Base-by-base conservation (phyloP, 441 rosid species). In the Adansonia madagascariensis region DNA sequence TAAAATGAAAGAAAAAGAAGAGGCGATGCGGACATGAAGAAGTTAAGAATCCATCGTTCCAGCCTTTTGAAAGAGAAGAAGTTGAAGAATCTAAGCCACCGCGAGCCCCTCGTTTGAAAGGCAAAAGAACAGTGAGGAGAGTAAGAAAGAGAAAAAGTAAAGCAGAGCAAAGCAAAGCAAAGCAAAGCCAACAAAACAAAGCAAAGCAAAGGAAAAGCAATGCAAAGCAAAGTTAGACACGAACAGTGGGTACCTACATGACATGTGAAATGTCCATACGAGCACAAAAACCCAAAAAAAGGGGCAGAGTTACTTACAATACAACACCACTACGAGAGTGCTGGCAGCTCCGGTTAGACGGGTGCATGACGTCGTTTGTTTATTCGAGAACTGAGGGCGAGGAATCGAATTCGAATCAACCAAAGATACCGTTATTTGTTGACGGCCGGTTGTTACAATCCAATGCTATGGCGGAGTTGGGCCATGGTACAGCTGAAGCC, bases 11-110 rank as follows among this genome's bases (percentile, higher is more conserved):
- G 8, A 46, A 18, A 67, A 67, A 15, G 59, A 22, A 27, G 61
- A 31, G 31, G 1, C 20, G 35, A n/a, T 10, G 46, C 15, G 62
- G 24, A n/a, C n/a, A 35, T 53, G 75, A 17, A 53, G 24, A 71
- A 53, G 75, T 53, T 71, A 71, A 53, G 75, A 60, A 71, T 71
- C 22, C 46, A 22, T 3, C 18, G 10, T 47, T 10, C 17, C 53
- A 46, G 35, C 31, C 12, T 3, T 14, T 66, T 47, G 71, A 43
- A 20, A 10, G 31, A 49, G 55, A 67, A 53, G 57, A 18, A 2
- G 41, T 12, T 22, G 73, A 69, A 50, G 73, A 69, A 69, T 49
- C 73, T 49, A 49, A 35, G 18, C 46, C 20, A 11, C 39, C n/a
- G 8, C 22, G 3, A 4, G 11, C 9, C 10, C 8, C 67, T 15